Conservation (phyloP, 495 filamentous ascomycete genomes). For the Xeromyces bisporus region DNA sequence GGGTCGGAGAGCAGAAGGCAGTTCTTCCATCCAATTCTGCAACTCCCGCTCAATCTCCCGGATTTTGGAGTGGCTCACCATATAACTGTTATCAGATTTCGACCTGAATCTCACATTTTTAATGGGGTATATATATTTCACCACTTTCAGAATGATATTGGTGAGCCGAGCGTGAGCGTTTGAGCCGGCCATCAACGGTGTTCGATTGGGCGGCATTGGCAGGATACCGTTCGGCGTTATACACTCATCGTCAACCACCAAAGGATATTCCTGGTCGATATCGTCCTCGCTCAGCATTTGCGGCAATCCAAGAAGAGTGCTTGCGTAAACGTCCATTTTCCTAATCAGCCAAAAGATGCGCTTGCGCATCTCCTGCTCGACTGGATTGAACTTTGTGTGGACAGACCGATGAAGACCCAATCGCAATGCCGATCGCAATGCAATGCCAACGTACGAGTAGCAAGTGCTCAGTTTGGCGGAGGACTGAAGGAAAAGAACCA, state of each 20-base stretch:
- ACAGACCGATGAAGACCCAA: slow-evolving; percentile 80
- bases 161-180: slow-evolving; percentile 76
- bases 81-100: slow-evolving; percentile 48
- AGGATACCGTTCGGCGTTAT: slow-evolving; percentile 64
- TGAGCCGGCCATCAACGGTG: slow-evolving; percentile 60
- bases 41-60: slow-evolving; percentile 82
- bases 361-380: slow-evolving; percentile 71
- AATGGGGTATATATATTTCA: slow-evolving; percentile 78
- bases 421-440: slow-evolving; percentile 65
- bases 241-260: slow-evolving; percentile 79
- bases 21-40: slow-evolving; percentile 62
- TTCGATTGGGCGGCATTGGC: slow-evolving; percentile 54
- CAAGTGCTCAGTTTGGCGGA: slow-evolving; percentile 84
- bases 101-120: slow-evolving; percentile 41
- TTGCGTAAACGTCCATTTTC: slow-evolving; percentile 89
- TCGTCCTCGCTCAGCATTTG: slow-evolving; percentile 73
- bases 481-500: slow-evolving; percentile 84
- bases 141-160: slow-evolving; percentile 63
- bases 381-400: slow-evolving; percentile 55
- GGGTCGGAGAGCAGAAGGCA: slow-evolving; percentile 59
- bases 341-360: slow-evolving; percentile 81
- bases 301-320: slow-evolving; percentile 73
- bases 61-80: slow-evolving; percentile 76
- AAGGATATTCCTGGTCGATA: slow-evolving; percentile 75
- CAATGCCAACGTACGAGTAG: slow-evolving; percentile 85